Conservation (phyloP, 805 yeast species). For the Kazachstania bromeliacearum region DNA sequence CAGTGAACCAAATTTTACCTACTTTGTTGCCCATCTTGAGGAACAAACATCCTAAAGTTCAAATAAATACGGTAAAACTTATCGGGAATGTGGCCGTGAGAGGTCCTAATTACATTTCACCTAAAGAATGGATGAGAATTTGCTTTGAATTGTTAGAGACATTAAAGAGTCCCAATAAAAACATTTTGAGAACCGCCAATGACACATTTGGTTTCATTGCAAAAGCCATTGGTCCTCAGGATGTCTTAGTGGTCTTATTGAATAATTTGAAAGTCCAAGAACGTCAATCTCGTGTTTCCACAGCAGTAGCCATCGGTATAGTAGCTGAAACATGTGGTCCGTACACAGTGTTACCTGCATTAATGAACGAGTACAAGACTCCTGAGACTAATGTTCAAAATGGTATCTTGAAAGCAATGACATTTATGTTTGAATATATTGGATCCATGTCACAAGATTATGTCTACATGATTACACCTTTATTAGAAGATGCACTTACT, state of each 20-base stretch:
- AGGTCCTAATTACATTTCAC: constrained; percentile 74
- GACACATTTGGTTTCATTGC: constrained; percentile 87
- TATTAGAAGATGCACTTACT: constrained; percentile 80
- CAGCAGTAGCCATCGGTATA: constrained; percentile 96
- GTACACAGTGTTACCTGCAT: constrained; percentile 84
- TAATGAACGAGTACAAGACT: constrained; percentile 89
- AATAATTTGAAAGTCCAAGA: constrained; percentile 87
- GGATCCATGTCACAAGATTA: constrained; percentile 76
- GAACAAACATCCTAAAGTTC: constrained; percentile 85
- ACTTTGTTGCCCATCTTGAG: constrained; percentile 84
- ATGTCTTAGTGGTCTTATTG: constrained; percentile 73
- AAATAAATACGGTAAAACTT: constrained; percentile 66
- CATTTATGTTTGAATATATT: constrained; percentile 87
- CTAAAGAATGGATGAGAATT: constrained; percentile 95
- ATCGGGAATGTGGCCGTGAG: constrained; percentile 75
- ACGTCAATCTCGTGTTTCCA: constrained; percentile 90
- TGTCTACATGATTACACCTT: constrained; percentile 65
- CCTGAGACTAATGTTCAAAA: constrained; percentile 92
- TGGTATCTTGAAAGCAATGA: constrained; percentile 83
- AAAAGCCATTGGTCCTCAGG: constrained; percentile 90
- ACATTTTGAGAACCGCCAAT: constrained; percentile 77
- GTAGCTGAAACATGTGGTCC: constrained; percentile 92
- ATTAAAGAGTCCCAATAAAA: constrained; percentile 69
- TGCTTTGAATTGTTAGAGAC: constrained; percentile 85
- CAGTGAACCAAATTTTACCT: constrained; percentile 72